Percentiles rank a stretch among this genome's conserved stretches.
Evolutionary conservation across 129 eudicot species (phyloP).

Genomic region (Scalesia atractyloides): DNA sequence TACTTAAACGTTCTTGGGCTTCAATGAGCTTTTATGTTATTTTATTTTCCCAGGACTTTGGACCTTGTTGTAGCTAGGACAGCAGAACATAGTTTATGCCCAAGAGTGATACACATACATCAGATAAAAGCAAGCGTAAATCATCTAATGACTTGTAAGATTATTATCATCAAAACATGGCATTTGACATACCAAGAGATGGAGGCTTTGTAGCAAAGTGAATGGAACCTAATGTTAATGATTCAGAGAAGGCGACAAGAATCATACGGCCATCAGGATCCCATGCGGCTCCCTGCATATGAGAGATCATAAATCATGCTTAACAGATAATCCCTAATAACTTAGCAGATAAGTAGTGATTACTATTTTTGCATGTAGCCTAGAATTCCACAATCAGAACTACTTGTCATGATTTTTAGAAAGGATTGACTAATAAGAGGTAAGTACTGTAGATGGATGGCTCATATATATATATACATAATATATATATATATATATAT

Average conservation of each 20-base stretch:
- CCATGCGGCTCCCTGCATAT: constrained; percentile 94
- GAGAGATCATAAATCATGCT: constrained; percentile 21
- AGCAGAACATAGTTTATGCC: constrained; percentile 7
- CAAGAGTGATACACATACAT: neutral
- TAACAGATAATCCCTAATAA: constrained; percentile 6
- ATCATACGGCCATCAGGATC: constrained; percentile 98
- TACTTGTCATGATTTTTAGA: neutral
- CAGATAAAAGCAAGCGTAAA: neutral
- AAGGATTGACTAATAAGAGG: neutral
- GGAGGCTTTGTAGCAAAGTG: constrained; percentile 98
- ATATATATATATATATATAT: too few relatives aligned
- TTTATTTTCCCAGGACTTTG: neutral
- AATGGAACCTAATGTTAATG: constrained; percentile 78
- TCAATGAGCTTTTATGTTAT: neutral
- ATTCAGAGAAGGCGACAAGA: constrained; percentile 84
- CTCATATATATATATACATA: neutral
- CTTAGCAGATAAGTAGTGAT: neutral
- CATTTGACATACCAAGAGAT: constrained; percentile 68
- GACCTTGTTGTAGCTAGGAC: constrained; percentile 9
- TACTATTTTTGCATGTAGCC: neutral
- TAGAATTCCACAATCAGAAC: neutral
- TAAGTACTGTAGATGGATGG: neutral
- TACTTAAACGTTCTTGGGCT: constrained; percentile 1
- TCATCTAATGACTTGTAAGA: constrained; percentile 4
- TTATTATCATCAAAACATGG: constrained; percentile 7